Percentiles rank a stretch among this genome's conserved stretches.
phyloP scores from a whole-genome alignment of 192 early-diverging fungal species.

The Coemansia sp. region DNA sequence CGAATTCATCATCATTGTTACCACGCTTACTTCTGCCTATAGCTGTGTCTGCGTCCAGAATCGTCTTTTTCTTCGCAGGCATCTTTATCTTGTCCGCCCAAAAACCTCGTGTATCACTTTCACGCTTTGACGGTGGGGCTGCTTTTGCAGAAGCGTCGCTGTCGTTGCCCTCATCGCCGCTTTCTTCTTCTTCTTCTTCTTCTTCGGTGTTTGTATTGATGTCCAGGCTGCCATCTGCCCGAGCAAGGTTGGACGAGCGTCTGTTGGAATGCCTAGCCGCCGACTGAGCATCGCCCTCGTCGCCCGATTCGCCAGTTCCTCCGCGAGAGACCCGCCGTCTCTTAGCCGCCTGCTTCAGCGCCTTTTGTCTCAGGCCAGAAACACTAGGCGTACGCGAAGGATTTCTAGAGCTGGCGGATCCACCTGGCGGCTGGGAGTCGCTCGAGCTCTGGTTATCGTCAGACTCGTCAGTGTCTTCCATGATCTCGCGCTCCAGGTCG shows the following conservation, averaged over 20 bases:
- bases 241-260: constrained; percentile 18
- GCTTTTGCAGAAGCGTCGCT: background rate
- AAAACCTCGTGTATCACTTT: constrained; percentile 1
- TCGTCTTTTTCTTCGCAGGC: constrained; percentile 9
- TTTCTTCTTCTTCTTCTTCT: constrained; percentile 7
- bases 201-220: constrained; percentile 25
- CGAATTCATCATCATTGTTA: constrained; percentile 24
- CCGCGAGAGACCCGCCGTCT: constrained; percentile 20
- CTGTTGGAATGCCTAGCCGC: background rate
- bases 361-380: constrained; percentile 22
- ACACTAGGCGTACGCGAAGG: constrained; percentile 15
- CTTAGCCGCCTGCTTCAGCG: constrained; percentile 25
- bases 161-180: constrained; percentile 7
- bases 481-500: constrained; percentile 57
- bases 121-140: background rate
- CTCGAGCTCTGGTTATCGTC: constrained; percentile 17
- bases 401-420: background rate
- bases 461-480: constrained; percentile 52
- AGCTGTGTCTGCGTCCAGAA: constrained; percentile 5
- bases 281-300: constrained; percentile 3
- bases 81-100: constrained; percentile 16
- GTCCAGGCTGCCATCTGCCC: constrained; percentile 40
- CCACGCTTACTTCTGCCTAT: constrained; percentile 11
- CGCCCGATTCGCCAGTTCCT: background rate
- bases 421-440: constrained; percentile 11